Base-by-base conservation (phyloP, 2,329 filamentous ascomycete genomes). In the Aspergillus sp. region DNA sequence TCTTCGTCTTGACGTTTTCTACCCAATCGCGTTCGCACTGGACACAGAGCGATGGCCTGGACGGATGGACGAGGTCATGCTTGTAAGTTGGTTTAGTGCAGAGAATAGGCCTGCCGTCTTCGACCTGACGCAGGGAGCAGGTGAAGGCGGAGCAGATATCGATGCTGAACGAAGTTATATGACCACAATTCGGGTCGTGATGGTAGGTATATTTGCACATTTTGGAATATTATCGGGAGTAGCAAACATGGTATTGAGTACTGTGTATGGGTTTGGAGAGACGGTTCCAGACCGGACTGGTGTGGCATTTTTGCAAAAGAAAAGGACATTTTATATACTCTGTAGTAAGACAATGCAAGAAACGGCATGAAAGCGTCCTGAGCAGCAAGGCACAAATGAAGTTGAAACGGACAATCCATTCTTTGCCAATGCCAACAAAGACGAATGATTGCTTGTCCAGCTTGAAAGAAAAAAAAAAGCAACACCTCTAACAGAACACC, bases 131-230 rank as follows among this genome's bases (percentile, higher is more conserved):
- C 3, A 63, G 45, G 5, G 34, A 34, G n/a, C 56, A 52, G 19
- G 55, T 57, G 30, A 56, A 52, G 2, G 52, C 45, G 9, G 47
- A 35, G 45, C 60, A 63, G 47, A 52, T 54, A n/a, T 46, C 48
- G n/a, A 61, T 41, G 1, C 47, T 58, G 45, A 54, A 62, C 34
- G 51, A 52, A 41, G 56, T 48, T 33, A 64, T 61, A 39, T 64
- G 61, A 9, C 61, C 59, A 42, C 60, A 64, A 32, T 7, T 12
- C 7, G 51, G 46, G 40, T 58, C 59, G 46, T 61, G 60, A 41
- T 62, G 57, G 39, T 57, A 60, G n/a, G 46, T 58, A 32, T 57
- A 46, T 5, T 49, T 42, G 33, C 60, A 63, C 60, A 64, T 64
- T n/a, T 5, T 49, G 19, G 19, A 19, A 19, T 19, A 19, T 19